Conservation (phyloP, 2,329 filamentous ascomycete species). For the Epichloe scottii region DNA sequence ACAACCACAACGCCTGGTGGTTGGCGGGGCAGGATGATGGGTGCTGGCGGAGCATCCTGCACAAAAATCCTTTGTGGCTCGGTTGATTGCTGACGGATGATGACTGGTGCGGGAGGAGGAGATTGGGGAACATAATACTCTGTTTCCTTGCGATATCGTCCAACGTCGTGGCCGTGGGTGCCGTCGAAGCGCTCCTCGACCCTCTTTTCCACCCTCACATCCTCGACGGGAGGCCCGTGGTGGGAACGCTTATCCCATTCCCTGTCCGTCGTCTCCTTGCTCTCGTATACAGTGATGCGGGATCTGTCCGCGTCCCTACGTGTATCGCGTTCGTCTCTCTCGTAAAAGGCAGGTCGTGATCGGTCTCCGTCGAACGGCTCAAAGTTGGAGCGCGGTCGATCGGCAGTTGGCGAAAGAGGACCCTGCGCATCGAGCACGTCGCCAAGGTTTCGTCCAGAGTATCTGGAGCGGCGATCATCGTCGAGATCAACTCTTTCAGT, state of each 20-base stretch:
- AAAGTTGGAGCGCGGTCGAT: slow-evolving; percentile 38
- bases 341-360: slow-evolving; percentile 29
- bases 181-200: slow-evolving; percentile 38
- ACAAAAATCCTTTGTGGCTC: slow-evolving; percentile 49
- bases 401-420: slow-evolving; percentile 25
- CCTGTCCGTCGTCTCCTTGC: slow-evolving; percentile 17
- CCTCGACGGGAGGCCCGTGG: slow-evolving; percentile 33
- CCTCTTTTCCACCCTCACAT: slow-evolving; percentile 42
- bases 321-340: slow-evolving; percentile 29
- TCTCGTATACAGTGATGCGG: slow-evolving; percentile 25
- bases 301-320: slow-evolving; percentile 16
- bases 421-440: slow-evolving; percentile 30
- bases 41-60: slow-evolving; percentile 43
- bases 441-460: slow-evolving; percentile 27
- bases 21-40: slow-evolving; percentile 35
- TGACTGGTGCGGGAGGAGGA: slow-evolving; percentile 36
- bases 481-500: slow-evolving; percentile 29
- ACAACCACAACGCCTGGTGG: slow-evolving; percentile 33
- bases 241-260: slow-evolving; percentile 32
- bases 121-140: slow-evolving; percentile 46
- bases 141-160: slow-evolving; percentile 48
- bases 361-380: slow-evolving; percentile 28
- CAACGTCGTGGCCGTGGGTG: slow-evolving; percentile 34
- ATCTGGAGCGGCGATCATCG: slow-evolving; percentile 32
- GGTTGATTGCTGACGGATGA: slow-evolving; percentile 42